A percentile compares a stretch with the other conserved stretches of the same genome.
Conservation (phyloP, 2,329 filamentous ascomycete genomes). For the Fusarium floridanum region DNA sequence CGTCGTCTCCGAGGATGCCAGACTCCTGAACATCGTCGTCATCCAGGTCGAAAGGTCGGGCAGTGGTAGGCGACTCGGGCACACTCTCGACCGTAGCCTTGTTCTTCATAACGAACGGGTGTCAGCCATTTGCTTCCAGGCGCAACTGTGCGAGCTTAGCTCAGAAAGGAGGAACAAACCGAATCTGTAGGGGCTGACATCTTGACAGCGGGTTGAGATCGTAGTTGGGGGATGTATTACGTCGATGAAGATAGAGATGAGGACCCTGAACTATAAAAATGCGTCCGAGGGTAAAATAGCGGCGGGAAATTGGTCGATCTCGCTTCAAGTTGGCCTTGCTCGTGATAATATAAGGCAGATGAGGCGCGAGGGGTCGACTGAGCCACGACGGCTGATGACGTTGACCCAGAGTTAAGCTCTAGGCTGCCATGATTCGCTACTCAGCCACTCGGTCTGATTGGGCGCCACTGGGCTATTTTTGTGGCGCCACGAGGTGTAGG, state of each 20-base stretch:
- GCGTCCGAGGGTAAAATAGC: constrained; percentile 13
- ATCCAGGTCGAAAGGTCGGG: constrained; percentile 74
- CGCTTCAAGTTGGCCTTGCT: constrained; percentile 45
- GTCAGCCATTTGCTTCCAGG: constrained; percentile 39
- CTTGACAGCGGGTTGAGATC: constrained; percentile 28
- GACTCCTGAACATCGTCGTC: constrained; percentile 78
- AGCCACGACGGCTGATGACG: constrained; percentile 54
- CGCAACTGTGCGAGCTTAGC: constrained; percentile 19
- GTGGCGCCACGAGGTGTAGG: constrained; percentile 21
- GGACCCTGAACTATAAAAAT: constrained; percentile 20
- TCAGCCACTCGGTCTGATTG: constrained; percentile 35
- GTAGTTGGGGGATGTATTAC: constrained; percentile 4
- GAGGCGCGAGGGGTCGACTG: constrained; percentile 49
- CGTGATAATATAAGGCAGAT: constrained; percentile 46
- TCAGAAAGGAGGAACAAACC: constrained; percentile 53
- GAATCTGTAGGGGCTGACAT: constrained; percentile 61
- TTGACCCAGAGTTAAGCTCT: constrained; percentile 48
- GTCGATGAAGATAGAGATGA: constrained; percentile 2
- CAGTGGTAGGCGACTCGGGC: constrained; percentile 76
- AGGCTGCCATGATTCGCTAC: constrained; percentile 47
- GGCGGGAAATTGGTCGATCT: constrained; percentile 45
- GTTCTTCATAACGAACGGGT: constrained; percentile 50
- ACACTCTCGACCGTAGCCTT: constrained; percentile 59
- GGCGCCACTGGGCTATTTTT: not conserved
- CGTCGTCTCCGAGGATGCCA: constrained; percentile 61